Percentiles rank a stretch among this genome's conserved stretches.
phyloP scores from a whole-genome alignment of 2,329 filamentous ascomycete species.

The Fonsecaea pedrosoi region DNA sequence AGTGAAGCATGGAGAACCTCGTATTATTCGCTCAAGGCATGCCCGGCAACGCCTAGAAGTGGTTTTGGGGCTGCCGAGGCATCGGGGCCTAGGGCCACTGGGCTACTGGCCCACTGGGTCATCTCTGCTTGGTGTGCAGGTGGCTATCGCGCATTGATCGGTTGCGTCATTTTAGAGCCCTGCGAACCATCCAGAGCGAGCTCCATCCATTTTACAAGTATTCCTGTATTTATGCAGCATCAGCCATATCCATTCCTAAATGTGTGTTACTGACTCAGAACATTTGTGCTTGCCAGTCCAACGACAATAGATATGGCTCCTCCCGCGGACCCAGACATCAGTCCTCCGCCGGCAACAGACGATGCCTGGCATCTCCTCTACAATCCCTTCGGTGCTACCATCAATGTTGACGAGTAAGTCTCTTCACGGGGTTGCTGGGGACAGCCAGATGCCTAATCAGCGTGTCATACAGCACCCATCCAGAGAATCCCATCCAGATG shows the following conservation, averaged over 20 bases:
- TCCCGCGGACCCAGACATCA: neutral
- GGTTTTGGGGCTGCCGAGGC: too few relatives aligned
- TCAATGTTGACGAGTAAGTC: constrained; percentile 34
- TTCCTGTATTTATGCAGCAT: neutral
- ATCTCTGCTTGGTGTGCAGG: neutral
- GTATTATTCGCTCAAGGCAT: too few relatives aligned
- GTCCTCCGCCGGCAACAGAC: constrained; percentile 3
- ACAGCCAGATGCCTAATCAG: neutral
- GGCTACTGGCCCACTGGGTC: neutral
- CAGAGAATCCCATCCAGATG: constrained; percentile 44
- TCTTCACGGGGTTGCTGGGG: neutral
- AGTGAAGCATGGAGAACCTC: too few relatives aligned
- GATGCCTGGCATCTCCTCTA: constrained; percentile 38
- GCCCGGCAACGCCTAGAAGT: too few relatives aligned
- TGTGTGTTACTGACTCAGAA: neutral
- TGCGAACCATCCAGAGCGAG: neutral
- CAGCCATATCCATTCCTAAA: neutral
- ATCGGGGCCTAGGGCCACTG: too few relatives aligned
- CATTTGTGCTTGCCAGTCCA: neutral
- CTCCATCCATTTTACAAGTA: neutral
- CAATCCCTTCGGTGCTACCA: constrained; percentile 36
- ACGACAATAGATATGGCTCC: neutral
- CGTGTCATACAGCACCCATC: constrained; percentile 19
- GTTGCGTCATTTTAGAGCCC: constrained; percentile 16
- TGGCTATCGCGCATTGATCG: neutral